These are phyloP conservation scores for Tranzscheliella williamsii DNA, from an alignment of 1,284 basidiomycete species.

Conservation along the genomic window DNA sequence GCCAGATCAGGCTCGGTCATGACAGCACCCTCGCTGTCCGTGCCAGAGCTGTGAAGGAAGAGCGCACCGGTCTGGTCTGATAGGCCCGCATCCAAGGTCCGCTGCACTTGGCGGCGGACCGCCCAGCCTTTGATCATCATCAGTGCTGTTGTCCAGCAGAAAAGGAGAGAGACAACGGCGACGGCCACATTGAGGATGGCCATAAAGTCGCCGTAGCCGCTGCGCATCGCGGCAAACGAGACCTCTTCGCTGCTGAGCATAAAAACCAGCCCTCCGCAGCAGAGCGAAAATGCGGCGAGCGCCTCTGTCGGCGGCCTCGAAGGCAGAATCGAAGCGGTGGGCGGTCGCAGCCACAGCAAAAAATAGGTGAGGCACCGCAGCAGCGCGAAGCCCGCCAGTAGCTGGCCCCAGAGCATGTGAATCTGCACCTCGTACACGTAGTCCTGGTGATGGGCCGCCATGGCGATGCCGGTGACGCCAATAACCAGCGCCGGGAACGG, in stretches of 20 bases:
- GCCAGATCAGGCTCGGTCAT: no score
- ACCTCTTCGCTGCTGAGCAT: slow-evolving; percentile 90
- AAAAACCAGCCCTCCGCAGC: slow-evolving; percentile 86
- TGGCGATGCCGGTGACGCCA: slow-evolving; percentile 88
- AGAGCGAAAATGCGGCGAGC: slow-evolving; percentile 80
- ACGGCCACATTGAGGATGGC: slow-evolving; percentile 54
- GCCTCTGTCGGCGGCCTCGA: slow-evolving; percentile 94
- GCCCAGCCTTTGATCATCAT: slow-evolving; percentile 57
- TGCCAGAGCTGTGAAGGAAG: no score
- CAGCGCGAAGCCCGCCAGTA: slow-evolving; percentile 79
- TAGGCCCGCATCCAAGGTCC: no score
- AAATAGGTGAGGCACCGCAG: slow-evolving; percentile 86
- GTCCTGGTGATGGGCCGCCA: slow-evolving; percentile 90
- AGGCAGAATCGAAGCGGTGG: slow-evolving; percentile 68
- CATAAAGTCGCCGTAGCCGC: slow-evolving; percentile 77
- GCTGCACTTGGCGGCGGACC: slow-evolving; percentile 28
- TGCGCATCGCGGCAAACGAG: slow-evolving; percentile 86
- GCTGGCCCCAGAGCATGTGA: slow-evolving; percentile 85
- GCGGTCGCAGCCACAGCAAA: slow-evolving; percentile 80
- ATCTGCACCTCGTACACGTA: slow-evolving; percentile 83
- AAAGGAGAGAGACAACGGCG: slow-evolving; percentile 49
- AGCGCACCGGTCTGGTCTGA: no score
- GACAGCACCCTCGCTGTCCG: no score
- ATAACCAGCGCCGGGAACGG: slow-evolving; percentile 81
- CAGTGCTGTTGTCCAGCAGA: slow-evolving; percentile 46